Conservation (phyloP, 371 early-diverging fungal species). For the Funneliformis caledonium region DNA sequence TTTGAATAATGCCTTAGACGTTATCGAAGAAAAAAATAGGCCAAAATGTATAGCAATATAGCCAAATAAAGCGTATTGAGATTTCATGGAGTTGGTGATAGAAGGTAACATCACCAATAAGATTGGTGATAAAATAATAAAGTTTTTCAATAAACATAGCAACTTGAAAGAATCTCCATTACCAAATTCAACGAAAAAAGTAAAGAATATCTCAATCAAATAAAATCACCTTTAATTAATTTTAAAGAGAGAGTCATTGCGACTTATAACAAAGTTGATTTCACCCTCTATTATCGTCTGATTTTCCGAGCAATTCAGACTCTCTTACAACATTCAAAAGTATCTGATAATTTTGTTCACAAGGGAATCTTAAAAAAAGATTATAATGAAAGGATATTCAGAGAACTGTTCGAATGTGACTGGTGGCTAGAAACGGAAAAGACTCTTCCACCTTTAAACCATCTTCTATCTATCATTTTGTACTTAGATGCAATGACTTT, state of each 20-base stretch:
- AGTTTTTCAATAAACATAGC: constrained; percentile 15
- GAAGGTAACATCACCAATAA: constrained; percentile 1
- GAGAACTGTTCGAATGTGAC: not conserved
- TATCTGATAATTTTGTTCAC: not conserved
- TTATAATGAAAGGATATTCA: not conserved
- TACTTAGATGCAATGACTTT: not conserved
- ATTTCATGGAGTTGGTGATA: not conserved
- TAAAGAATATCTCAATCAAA: constrained; percentile 11
- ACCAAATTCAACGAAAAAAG: not conserved
- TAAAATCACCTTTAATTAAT: not conserved
- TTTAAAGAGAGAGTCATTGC: not conserved
- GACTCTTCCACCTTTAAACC: not conserved
- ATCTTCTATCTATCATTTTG: not conserved
- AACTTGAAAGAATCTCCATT: not conserved
- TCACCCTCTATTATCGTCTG: not conserved
- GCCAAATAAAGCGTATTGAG: not conserved
- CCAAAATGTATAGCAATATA: not conserved
- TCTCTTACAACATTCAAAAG: not conserved
- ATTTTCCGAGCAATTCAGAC: not conserved
- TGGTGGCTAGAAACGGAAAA: not conserved
- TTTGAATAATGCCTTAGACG: not conserved
- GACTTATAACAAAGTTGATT: not conserved
- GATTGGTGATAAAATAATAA: not conserved
- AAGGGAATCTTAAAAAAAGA: not conserved
- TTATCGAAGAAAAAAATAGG: not conserved